Base-by-base conservation (phyloP, 331 rosid species). In the Prunus yedoensis region DNA sequence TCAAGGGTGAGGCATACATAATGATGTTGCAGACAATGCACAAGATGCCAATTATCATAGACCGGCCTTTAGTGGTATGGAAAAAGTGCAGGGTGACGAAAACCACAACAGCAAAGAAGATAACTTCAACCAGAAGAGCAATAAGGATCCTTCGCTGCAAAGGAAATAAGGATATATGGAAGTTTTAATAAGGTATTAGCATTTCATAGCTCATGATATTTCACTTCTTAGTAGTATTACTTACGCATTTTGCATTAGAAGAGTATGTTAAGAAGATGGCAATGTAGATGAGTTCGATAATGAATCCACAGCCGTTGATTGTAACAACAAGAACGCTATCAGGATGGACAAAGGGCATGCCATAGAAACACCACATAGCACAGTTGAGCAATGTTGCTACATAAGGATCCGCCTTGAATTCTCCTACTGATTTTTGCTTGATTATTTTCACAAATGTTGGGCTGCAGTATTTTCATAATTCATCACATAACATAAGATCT, bases 1-100 rank as follows among this genome's bases (percentile, higher is more conserved):
- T 94, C 78, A 91, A 80, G 5, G 98, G 95, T 65, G 97, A 65
- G 46, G 72, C n/a, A 63, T 91, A 89, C 97, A 94, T 91, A 32
- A 84, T 5, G 41, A 91, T 4, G 66, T 82, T 94, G 87, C 91
- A 87, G 77, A 88, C 1, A 41, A 89, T 78, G 49, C 89, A 84
- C 12, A 91, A 46, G n/a, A 75, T 2, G 3, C 94, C 98, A 63
- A 88, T 68, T 28, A 88, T 61, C 14, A 81, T 1, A 12, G 79
- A 64, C 74, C 94, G 74, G 0, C 3, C 3, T 35, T 77, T 85
- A 16, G 73, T 51, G n/a, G 58, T n/a, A 38, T 70, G 85, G 71
- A 83, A 68, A 35, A 75, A 21, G 2, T 57, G 2, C 60, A 94
- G 28, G 20, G 86, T 74, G 0, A 83, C 1, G 41, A 82, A 20